Evolutionary conservation across 148 eudicot species (phyloP).

Genomic region (Cornus suecica): DNA sequence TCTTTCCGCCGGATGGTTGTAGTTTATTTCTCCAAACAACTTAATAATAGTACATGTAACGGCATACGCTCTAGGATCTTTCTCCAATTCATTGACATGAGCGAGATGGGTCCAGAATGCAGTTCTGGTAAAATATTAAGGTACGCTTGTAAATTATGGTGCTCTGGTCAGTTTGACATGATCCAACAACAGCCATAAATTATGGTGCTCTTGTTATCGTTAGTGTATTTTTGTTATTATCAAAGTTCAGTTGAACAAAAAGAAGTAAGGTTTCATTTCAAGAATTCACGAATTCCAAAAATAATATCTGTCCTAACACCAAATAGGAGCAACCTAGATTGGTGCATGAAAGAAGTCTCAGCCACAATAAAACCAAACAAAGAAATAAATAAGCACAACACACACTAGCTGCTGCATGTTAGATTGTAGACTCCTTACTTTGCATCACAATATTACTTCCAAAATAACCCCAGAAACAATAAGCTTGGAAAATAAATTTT

Average conservation of each 20-base stretch:
- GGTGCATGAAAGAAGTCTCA: background rate
- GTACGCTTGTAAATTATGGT: no score
- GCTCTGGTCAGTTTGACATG: background rate
- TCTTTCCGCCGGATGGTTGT: no score
- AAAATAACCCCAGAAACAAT: background rate
- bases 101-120: no score
- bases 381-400: background rate
- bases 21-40: no score
- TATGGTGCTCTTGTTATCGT: no score
- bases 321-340: background rate
- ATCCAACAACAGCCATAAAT: background rate
- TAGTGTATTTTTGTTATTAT: no score
- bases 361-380: background rate
- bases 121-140: no score
- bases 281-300: background rate
- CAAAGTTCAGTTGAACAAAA: no score
- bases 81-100: no score
- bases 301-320: background rate
- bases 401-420: background rate
- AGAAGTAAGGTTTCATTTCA: background rate
- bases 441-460: background rate
- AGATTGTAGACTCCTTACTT: background rate
- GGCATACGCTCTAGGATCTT: no score
- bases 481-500: background rate
- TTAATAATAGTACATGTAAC: no score